Evolutionary conservation across 2,329 filamentous ascomycete genomes (phyloP), one percentile per base, ranked within the genome.

Genomic region (Aureobasidium vineae): DNA sequence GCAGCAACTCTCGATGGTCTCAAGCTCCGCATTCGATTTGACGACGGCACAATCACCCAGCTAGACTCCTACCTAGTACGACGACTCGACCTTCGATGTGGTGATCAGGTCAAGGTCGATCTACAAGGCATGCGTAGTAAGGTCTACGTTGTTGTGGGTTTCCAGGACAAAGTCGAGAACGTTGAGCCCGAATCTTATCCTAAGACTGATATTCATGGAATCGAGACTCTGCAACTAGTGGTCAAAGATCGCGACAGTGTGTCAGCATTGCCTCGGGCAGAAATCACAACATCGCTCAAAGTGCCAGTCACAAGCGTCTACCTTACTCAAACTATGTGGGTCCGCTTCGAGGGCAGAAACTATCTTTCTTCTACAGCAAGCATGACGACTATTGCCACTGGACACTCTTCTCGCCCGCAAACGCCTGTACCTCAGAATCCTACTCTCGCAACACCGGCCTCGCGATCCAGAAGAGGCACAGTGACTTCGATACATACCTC

Each of bases 31-130:
- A 71, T 83, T 28, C 76, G 77, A n/a, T 84, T 80, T 61, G 82
- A 83, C 68, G 81, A 83, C 67, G 78, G 75, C 15, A 81, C 78
- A 5, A 72, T 74, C 16, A 77, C 76, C 0, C 78, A 78, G 28
- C 65, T 83, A 1, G 79, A 82, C 8, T 57, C 71, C 5, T 68
- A 72, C 8, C 74, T 79, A 36, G 75, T 83, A 2, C 73, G 77
- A 19, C 71, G 75, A 19, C 73, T 83, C 3, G 77, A 81, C n/a
- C 71, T 84, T 13, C 75, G 72, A 6, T 52, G 74, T 38, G 80
- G 78, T 5, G 82, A 84, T 68, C 71, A 76, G 10, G 76, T 83
- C 70, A 83, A 81, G 67, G 77, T 84, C 8, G 80, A 83, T 66
- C 67, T 77, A 33, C 64, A 71, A 0, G 77, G 77, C 15, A 79